Base-by-base conservation (phyloP, 345 rosid species). In the Psidium guajava region DNA sequence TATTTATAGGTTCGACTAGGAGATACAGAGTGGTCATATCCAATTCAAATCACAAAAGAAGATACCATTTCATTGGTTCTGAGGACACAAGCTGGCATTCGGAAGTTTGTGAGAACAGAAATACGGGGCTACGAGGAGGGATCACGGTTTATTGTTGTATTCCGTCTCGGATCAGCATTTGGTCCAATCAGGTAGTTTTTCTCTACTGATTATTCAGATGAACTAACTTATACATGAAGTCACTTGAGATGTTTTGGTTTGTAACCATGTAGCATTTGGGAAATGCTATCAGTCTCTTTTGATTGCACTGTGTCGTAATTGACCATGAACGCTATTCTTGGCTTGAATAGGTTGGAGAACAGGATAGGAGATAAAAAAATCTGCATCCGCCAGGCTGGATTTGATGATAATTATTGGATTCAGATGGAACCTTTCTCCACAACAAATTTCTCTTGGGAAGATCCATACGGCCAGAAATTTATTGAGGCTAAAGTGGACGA, bases 71-170 rank as follows among this genome's bases (percentile, higher is more conserved):
- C 91, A 85, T 87, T 97, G 91, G 95, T 94, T 88, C 89, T 97
- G 91, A 94, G 89, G 92, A 85, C 92, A 85, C 89, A 88, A 87
- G 91, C 91, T 88, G 96, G 92, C 87, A 89, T 85, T 32, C 90
- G 89, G 84, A 92, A 86, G 77, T 90, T 93, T 91, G 84, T 97
- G 88, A 93, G 91, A 86, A 92, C 92, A 82, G 99, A 96, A 90
- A 91, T 97, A 87, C 98, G 99, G 22, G 99, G 98, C 82, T 96
- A 90, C 90, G 99, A 97, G 91, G 99, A 97, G 92, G 99, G 99
- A 86, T 97, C 99, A 21, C 98, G 99, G 56, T 96, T 97, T 89
- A 88, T 94, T 75, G 95, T 96, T 86, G 98, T 97, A 56, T 97
- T 97, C 83, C 98, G 98, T 82, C 92, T 90, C 83, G 99, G 98